Conservation (phyloP, 208 protist species). For the Naegleria fowleri region DNA sequence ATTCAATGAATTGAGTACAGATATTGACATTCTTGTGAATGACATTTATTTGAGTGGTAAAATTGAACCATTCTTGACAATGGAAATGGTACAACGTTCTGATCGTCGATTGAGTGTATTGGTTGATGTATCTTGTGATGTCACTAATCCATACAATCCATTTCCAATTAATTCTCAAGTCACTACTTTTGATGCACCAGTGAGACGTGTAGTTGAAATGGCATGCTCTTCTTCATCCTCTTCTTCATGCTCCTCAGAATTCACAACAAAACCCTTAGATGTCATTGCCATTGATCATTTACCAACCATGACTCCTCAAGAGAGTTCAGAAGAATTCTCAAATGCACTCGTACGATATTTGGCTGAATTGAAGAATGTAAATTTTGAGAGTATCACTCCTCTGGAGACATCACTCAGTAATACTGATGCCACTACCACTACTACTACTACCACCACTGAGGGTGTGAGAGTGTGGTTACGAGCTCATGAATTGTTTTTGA, state of each 20-base stretch:
- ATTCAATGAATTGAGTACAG: constrained; percentile 44
- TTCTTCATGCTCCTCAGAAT: neutral
- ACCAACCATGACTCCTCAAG: constrained; percentile 52
- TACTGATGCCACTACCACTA: too few species aligned
- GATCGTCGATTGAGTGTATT: constrained; percentile 39
- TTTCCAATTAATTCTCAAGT: constrained; percentile 49
- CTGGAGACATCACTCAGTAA: neutral
- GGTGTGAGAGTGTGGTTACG: neutral
- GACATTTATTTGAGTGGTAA: constrained; percentile 53
- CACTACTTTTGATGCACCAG: constrained; percentile 54
- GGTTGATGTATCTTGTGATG: constrained; percentile 58
- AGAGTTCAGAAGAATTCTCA: constrained; percentile 48
- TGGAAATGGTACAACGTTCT: constrained; percentile 29
- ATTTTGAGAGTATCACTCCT: constrained; percentile 6
- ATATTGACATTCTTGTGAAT: constrained; percentile 59
- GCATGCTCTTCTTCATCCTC: neutral
- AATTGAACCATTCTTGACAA: constrained; percentile 55
- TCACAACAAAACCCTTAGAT: constrained; percentile 31
- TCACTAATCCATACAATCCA: constrained; percentile 58
- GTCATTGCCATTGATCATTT: constrained; percentile 61
- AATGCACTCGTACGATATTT: constrained; percentile 41
- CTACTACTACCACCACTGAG: too few species aligned
- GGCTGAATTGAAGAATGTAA: constrained; percentile 36
- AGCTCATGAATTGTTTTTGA: neutral
- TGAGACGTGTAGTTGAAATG: constrained; percentile 29